These are phyloP conservation scores for Boletus rubroflammeus DNA, from an alignment of 768 basidiomycete species.

Conservation along the genomic window DNA sequence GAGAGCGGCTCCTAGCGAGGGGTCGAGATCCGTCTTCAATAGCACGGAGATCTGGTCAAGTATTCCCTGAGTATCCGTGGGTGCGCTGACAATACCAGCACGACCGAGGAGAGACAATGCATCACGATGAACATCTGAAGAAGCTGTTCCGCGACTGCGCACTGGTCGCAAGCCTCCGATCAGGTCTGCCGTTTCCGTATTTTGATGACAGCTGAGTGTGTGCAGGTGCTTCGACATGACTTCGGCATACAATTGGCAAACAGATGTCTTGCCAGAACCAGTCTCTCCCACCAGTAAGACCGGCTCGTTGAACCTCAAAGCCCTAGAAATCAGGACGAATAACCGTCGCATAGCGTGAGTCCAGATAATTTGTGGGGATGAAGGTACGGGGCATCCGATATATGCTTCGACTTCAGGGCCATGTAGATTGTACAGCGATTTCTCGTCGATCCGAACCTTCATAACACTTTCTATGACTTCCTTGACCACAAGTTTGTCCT, in stretches of 20 bases:
- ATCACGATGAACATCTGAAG: slow-evolving; percentile 48
- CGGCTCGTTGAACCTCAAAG: slow-evolving; percentile 87
- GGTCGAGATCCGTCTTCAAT: slow-evolving; percentile 29
- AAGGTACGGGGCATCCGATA: slow-evolving; percentile 53
- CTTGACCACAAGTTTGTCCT: slow-evolving; percentile 88
- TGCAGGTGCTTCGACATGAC: slow-evolving; percentile 57
- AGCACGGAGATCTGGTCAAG: slow-evolving; percentile 21
- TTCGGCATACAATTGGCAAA: slow-evolving; percentile 86
- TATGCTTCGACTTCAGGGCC: slow-evolving; percentile 42
- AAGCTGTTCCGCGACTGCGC: slow-evolving; percentile 62
- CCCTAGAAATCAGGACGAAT: slow-evolving; percentile 80
- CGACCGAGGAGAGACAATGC: slow-evolving; percentile 39
- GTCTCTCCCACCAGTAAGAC: slow-evolving; percentile 96
- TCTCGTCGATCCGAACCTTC: slow-evolving; percentile 80
- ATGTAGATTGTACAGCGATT: slow-evolving; percentile 59
- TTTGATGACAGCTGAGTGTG: slow-evolving; percentile 92
- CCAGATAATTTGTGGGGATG: slow-evolving; percentile 69
- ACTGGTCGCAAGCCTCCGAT: slow-evolving; percentile 91
- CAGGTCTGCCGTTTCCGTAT: slow-evolving; percentile 95
- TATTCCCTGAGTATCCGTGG: slow-evolving; percentile 26
- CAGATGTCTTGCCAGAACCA: slow-evolving; percentile 95
- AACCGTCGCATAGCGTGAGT: slow-evolving; percentile 90
- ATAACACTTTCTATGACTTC: slow-evolving; percentile 88
- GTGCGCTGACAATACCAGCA: slow-evolving; percentile 33
- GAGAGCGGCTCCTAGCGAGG: slow-evolving; percentile 33